Evolutionary conservation across 2,329 filamentous ascomycete genomes (phyloP), one percentile per base, ranked within the genome.

Genomic region (Cercospora canescens): DNA sequence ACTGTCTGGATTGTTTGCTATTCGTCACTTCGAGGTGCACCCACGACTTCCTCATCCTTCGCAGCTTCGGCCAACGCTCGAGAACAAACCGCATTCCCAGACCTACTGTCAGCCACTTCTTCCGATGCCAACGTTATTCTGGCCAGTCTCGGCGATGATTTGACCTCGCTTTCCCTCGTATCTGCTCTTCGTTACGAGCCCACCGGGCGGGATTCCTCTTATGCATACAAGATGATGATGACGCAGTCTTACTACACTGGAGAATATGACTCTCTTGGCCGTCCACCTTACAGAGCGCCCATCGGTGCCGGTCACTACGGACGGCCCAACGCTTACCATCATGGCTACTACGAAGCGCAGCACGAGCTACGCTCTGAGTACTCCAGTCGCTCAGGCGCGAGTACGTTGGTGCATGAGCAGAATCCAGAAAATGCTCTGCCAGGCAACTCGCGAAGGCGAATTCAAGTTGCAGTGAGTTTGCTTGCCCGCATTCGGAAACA

Each of bases 401-500:
- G 69, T 9, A 69, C 71, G 14, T 48, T 71, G 28, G 74, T 76
- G 21, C 70, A 75, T 24, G 75, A 77, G 50, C 67, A 82, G 16
- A 73, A 72, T 11, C 60, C 67, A 50, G 81, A 81, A 57, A 75
- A 73, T 54, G 76, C 75, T 26, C 60, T 65, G 56, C 39, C 63
- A 64, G 78, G 77, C 32, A 75, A 76, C 18, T 72, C 80, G 26
- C 80, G 84, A 64, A 80, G 83, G 63, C 83, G 87, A 58, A 87
- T 87, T 59, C 82, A 80, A 39, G 82, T 86, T 54, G 84, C 84
- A 24, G 84, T 86, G 79, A 69, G 73, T 71, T 9, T 18, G n/a
- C 18, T 3, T 30, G 28, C 28, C n/a, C n/a, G 12, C 21, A 32
- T 39, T 6, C 18, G 14, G 7, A n/a, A 39, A 16, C n/a, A 6